Evolutionary conservation across 2,329 filamentous ascomycete species (phyloP).

Genomic region (Leptographium procerum): DNA sequence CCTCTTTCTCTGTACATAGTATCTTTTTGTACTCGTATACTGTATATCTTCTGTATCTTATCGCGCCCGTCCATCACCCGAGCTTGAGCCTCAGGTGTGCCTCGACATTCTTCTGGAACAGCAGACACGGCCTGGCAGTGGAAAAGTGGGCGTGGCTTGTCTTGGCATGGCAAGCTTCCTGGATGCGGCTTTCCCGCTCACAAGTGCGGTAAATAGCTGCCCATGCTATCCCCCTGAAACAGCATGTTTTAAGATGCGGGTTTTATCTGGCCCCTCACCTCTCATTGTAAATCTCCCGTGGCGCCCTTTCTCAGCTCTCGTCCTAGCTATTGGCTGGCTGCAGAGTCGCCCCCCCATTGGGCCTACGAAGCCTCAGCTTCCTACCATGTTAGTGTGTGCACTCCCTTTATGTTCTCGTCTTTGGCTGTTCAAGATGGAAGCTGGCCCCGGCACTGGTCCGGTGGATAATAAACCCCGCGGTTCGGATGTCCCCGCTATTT

Average conservation of each 20-base stretch:
- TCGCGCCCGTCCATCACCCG: neutral
- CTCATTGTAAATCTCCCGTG: neutral
- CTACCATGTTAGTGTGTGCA: no score
- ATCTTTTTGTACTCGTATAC: no score
- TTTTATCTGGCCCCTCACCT: neutral
- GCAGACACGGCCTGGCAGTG: neutral
- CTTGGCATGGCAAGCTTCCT: neutral
- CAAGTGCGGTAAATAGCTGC: no score
- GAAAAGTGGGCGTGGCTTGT: neutral
- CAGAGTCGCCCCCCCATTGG: neutral
- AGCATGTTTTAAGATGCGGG: neutral
- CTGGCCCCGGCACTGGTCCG: neutral
- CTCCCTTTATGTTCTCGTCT: neutral
- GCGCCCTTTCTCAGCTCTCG: neutral
- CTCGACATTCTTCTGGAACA: neutral
- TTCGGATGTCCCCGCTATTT: neutral
- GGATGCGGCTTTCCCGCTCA: neutral
- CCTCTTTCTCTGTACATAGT: no score
- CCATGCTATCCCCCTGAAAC: neutral
- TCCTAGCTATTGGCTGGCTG: neutral
- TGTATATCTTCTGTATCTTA: no score
- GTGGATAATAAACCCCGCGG: neutral
- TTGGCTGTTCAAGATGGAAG: neutral
- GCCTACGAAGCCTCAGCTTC: neutral
- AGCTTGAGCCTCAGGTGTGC: neutral